Conservation (phyloP, 1,284 basidiomycete genomes). For the Anthracocystis setariae region DNA sequence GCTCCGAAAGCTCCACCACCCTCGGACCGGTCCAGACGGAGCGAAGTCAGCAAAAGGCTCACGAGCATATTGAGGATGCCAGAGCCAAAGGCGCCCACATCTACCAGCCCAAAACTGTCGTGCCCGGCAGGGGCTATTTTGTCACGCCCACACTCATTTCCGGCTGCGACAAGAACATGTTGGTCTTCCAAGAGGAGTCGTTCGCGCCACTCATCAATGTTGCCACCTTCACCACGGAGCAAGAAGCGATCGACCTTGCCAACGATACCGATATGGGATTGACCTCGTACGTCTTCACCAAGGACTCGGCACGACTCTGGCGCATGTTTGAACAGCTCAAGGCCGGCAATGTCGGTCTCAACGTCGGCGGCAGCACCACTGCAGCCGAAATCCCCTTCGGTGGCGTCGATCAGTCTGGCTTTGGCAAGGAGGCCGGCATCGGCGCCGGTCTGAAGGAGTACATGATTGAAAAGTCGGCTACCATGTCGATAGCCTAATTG, state of each 20-base stretch:
- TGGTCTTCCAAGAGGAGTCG: conserved; percentile 66
- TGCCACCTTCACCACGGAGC: conserved; percentile 87
- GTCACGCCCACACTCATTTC: conserved; percentile 87
- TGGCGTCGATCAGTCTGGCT: conserved; percentile 86
- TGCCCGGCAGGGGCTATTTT: conserved; percentile 75
- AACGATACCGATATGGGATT: conserved; percentile 87
- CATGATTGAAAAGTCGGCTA: conserved; percentile 59
- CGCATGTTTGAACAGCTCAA: conserved; percentile 93
- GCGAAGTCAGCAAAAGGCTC: conserved; percentile 86
- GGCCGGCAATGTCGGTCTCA: conserved; percentile 90
- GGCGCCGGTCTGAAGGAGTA: conserved; percentile 82
- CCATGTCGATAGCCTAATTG: conserved; percentile 41
- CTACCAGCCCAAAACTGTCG: conserved; percentile 78
- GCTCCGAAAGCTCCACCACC: conserved; percentile 78
- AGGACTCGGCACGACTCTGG: conserved; percentile 90
- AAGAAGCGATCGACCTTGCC: conserved; percentile 85
- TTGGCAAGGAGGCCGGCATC: conserved; percentile 70
- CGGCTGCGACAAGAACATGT: conserved; percentile 77
- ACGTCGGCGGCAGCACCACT: conserved; percentile 60
- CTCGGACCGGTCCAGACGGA: conserved; percentile 94
- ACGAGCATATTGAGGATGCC: conserved; percentile 85
- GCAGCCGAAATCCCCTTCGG: conserved; percentile 75
- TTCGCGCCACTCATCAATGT: conserved; percentile 69
- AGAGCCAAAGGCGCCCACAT: conserved; percentile 85
- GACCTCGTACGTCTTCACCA: conserved; percentile 71